Conservation (phyloP, 1,284 basidiomycete genomes). For the Xerocomus cyaneibrunnescens region DNA sequence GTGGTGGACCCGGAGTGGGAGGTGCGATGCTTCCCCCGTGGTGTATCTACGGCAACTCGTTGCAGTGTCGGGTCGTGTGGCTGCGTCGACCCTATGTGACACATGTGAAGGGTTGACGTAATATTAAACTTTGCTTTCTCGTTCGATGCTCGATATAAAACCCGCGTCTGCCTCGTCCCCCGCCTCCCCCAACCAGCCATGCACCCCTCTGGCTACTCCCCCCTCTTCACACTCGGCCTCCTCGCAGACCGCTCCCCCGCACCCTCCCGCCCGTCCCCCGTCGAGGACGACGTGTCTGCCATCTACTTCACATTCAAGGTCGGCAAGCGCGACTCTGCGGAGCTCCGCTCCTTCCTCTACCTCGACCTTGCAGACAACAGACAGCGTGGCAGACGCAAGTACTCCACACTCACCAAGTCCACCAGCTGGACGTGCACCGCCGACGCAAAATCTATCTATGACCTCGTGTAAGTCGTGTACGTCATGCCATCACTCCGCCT, state of each 20-base stretch:
- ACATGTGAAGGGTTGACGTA: constrained; percentile 10
- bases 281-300: constrained; percentile 33
- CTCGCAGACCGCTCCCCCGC: constrained; percentile 20
- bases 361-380: constrained; percentile 60
- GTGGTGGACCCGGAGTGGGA: not conserved
- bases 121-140: constrained; percentile 24
- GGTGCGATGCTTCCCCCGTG: too few relatives aligned
- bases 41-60: constrained; percentile 17
- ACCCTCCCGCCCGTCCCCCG: not conserved
- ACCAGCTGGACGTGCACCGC: constrained; percentile 30
- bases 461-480: constrained; percentile 20
- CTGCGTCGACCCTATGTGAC: constrained; percentile 23
- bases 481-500: not conserved
- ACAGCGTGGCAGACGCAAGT: constrained; percentile 43
- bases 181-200: constrained; percentile 3
- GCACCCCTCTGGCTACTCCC: constrained; percentile 26
- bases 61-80: constrained; percentile 14
- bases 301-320: constrained; percentile 56
- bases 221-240: constrained; percentile 31
- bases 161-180: not conserved
- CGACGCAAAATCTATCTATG: constrained; percentile 21
- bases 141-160: constrained; percentile 16
- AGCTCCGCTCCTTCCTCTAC: constrained; percentile 55
- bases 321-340: constrained; percentile 35
- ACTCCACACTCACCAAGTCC: constrained; percentile 33